Percentiles rank a stretch among this genome's conserved stretches.
phyloP scores from a whole-genome alignment of 495 filamentous ascomycete species.

The Diplogelasinospora grovesii region DNA sequence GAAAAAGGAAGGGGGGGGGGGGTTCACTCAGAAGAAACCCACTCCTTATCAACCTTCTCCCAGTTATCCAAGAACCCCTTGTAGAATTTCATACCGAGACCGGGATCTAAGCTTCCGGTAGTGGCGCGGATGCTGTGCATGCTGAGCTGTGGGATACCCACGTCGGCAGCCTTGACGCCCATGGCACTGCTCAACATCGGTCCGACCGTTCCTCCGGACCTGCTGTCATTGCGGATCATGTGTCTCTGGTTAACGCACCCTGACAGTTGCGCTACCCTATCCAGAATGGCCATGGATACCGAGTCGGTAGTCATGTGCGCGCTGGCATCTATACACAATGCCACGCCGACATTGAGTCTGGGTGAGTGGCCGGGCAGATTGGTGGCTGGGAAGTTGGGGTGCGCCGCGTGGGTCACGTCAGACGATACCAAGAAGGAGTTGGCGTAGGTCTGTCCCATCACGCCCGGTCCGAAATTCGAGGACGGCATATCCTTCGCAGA shows the following conservation, averaged over 20 bases:
- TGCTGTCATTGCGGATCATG: conserved; percentile 87
- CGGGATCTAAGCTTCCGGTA: conserved; percentile 79
- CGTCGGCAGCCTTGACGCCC: conserved; percentile 81
- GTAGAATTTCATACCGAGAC: conserved; percentile 80
- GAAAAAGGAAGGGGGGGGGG: no score
- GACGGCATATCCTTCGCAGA: conserved; percentile 13
- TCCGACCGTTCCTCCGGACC: conserved; percentile 90
- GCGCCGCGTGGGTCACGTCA: conserved; percentile 89
- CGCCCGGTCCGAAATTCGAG: conserved; percentile 52
- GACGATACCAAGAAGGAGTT: conserved; percentile 89
- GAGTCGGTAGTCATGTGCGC: conserved; percentile 91
- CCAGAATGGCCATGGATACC: conserved; percentile 68
- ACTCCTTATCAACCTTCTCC: conserved; percentile 82
- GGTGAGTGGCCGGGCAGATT: conserved; percentile 84
- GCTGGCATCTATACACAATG: conserved; percentile 79
- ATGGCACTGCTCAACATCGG: conserved; percentile 78
- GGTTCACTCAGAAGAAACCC: conserved; percentile 35
- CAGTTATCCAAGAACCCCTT: conserved; percentile 85
- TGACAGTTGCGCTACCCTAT: conserved; percentile 63
- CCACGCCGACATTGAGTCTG: conserved; percentile 80
- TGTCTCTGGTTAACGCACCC: conserved; percentile 75
- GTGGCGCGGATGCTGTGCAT: conserved; percentile 96
- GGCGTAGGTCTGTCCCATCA: conserved; percentile 78
- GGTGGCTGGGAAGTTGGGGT: conserved; percentile 79
- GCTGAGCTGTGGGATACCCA: conserved; percentile 83